Evolutionary conservation across 2,329 filamentous ascomycete species (phyloP), one percentile per base, ranked within the genome.

Genomic region (Neophaeococcomyces mojaviensis): DNA sequence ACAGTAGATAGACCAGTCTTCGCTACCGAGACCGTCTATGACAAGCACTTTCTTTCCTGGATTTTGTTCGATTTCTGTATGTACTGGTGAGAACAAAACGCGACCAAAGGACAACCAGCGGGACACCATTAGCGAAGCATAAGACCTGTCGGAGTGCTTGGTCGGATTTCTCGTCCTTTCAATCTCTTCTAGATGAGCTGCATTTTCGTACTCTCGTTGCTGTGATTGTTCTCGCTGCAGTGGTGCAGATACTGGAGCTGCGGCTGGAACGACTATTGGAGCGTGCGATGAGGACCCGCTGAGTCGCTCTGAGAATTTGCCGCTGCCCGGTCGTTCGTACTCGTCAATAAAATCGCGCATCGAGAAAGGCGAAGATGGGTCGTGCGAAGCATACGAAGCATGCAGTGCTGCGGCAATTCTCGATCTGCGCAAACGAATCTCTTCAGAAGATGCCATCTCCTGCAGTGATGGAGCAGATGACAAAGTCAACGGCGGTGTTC

Each of bases 1-100:
- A 54, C 70, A 73, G 52, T 73, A 73, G 52, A 71, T 72, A 7
- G 70, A 73, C 70, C 70, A 73, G 48, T 73, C 70, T 44, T 72
- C 69, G 44, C 72, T 72, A n/a, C 69, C 70, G 15, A 73, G 59
- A 10, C 70, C 70, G 50, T 73, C 70, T 37, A 73, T 65, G 19
- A 73, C 68, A 28, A 73, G 61, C 16, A 73, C 68, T 35, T 68
- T 63, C 18, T 66, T 64, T 42, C 68, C 64, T 4, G 64, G 61
- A 18, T 61, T 59, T 4, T 59, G 52, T 33, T 65, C 62, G 26
- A 72, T 62, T 40, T 69, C 68, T 26, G 66, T 67, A 50, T 72
- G 68, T 8, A 68, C 70, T 10, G 70, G 70, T 33, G 69, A 72
- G 55, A 73, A 72, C 2, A 73, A 64, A 1, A 73, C 70, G 22